These are phyloP conservation scores for Aspergillus carbonarius DNA, from an alignment of 2,329 filamentous ascomycete species.

Conservation along the genomic window DNA sequence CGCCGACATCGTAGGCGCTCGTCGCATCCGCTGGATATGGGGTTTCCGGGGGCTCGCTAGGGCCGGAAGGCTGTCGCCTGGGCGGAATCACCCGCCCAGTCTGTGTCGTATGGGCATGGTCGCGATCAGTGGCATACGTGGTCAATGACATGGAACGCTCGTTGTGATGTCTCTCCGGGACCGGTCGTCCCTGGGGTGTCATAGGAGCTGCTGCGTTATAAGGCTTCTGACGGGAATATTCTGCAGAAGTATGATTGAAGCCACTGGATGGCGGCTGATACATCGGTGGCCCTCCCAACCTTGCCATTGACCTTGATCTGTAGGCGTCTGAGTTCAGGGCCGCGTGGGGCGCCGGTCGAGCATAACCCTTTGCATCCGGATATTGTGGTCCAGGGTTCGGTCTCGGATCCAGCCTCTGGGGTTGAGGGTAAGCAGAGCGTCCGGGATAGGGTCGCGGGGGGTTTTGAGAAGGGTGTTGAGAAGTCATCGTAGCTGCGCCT, in stretches of 20 bases:
- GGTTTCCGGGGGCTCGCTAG: slow-evolving; percentile 31
- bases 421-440: slow-evolving; percentile 69
- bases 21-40: slow-evolving; percentile 50
- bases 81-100: slow-evolving; percentile 81
- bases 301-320: slow-evolving; percentile 89
- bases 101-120: slow-evolving; percentile 85
- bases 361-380: slow-evolving; percentile 59
- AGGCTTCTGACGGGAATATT: slow-evolving; percentile 74
- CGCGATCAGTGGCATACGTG: slow-evolving; percentile 71
- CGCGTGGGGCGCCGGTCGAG: slow-evolving; percentile 61
- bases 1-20: slow-evolving; percentile 45
- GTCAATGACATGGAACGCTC: slow-evolving; percentile 97
- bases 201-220: slow-evolving; percentile 67
- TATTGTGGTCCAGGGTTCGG: slow-evolving; percentile 52
- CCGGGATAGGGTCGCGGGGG: slow-evolving; percentile 63
- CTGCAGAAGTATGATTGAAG: slow-evolving; percentile 68
- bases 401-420: slow-evolving; percentile 67
- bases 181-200: slow-evolving; percentile 85
- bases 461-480: slow-evolving; percentile 57
- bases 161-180: slow-evolving; percentile 89
- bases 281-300: slow-evolving; percentile 68
- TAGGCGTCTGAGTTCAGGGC: slow-evolving; percentile 82
- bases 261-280: slow-evolving; percentile 64
- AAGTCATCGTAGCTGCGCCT: slow-evolving; percentile 30
- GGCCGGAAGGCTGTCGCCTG: slow-evolving; percentile 61